Base-by-base conservation (phyloP, 2,329 filamentous ascomycete genomes). In the Rutstroemia sydowiana region DNA sequence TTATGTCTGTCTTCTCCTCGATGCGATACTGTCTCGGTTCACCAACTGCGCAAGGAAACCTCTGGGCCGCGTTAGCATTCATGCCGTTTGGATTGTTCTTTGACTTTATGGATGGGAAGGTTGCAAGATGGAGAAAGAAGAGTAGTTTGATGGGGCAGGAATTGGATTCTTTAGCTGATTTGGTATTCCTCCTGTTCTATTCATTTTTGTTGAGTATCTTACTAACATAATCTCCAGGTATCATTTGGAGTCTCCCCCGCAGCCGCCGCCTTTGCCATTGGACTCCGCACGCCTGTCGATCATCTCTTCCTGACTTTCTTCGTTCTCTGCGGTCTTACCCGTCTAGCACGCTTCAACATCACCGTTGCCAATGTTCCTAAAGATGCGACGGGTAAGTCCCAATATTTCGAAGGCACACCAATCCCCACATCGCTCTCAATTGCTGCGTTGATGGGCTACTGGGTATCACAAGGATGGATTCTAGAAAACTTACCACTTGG, bases 121-220 rank as follows among this genome's bases (percentile, higher is more conserved):
- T 98, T 51, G 93, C 93, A 57, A 79, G 93, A 59, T 97, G 93
- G 93, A 83, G 93, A 68, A 86, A 89, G 73, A 98, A 96, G 84
- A 93, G 88, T 64, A 95, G 88, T 63, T 76, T 98, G 67, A 97
- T 98, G 92, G 93, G 93, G 11, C 92, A 96, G 70, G 93, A 98
- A 71, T 75, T 98, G 51, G 93, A 98, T 70, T 97, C 92, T 6
- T 77, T 98, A 44, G 93, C 93, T 51, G 93, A 98, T 68, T 69
- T 98, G 75, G 90, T 95, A 84, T 26, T 36, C 14, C 20, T 46
- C 46, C 13, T 42, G 34, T 44, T 32, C 18, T 47, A 13, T 28
- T 23, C n/a, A n/a, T 20, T 42, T 23, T 43, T 36, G 40, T 23
- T 40, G 3, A 31, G 42, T 23, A 44, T 32, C 23, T 20, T 23